Evolutionary conservation across 2,329 filamentous ascomycete species (phyloP), one percentile per base, ranked within the genome.

Genomic region (Piedraia hortae): DNA sequence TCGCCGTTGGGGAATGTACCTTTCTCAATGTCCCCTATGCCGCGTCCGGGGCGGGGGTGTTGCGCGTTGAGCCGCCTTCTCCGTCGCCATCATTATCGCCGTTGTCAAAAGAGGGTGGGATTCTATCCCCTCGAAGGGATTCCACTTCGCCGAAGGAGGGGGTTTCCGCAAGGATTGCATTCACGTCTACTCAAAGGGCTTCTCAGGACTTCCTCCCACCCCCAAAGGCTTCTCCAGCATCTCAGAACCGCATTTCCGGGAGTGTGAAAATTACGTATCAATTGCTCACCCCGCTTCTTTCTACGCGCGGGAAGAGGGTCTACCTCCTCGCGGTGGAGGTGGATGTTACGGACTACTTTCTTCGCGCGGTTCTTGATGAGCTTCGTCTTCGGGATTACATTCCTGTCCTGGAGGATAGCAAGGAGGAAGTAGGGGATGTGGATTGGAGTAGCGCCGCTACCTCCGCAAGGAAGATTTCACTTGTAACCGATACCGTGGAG

Each of bases 381-480:
- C n/a, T n/a, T n/a, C n/a, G n/a, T n/a, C n/a, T n/a, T n/a, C n/a
- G n/a, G n/a, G n/a, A n/a, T n/a, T n/a, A n/a, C n/a, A n/a, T n/a
- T n/a, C n/a, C n/a, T n/a, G n/a, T n/a, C n/a, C n/a, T n/a, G n/a
- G n/a, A n/a, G n/a, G n/a, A n/a, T n/a, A n/a, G n/a, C n/a, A n/a
- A n/a, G 6, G 13, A 16, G 7, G 5, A 13, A 4, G 16, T 16
- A 13, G 22, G 13, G 8, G 12, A 25, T 4, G 31, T 38, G 18
- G 36, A 39, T 28, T 39, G 37, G 37, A 28, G 31, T 6, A 30
- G 27, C 4, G 14, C 38, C 6, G 36, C 33, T n/a, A 31, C 34
- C 19, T 29, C 32, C 10, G 27, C 35, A 10, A 29, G 32, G 25
- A 19, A 19, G 12, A 24, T 25, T 8, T 27, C 28, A 18, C 25